Evolutionary conservation across 2,329 filamentous ascomycete genomes (phyloP).

Genomic region (Dryadomyces quercivorus): DNA sequence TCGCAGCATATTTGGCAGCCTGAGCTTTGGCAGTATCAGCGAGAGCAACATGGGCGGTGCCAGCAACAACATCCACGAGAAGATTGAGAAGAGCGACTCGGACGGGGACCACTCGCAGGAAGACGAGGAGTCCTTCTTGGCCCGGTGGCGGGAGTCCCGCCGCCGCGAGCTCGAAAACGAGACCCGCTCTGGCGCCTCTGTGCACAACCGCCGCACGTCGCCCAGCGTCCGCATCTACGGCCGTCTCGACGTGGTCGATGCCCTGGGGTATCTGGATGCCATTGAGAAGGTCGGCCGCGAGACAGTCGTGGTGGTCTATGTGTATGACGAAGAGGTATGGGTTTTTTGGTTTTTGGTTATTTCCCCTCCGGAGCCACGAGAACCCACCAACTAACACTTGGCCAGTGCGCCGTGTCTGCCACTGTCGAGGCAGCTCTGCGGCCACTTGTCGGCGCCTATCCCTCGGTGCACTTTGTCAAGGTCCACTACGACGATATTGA

Average conservation of each 20-base stretch:
- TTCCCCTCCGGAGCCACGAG: background rate
- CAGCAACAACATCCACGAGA: slow-evolving; percentile 13
- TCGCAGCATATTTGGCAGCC: slow-evolving; percentile 40
- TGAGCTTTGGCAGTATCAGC: slow-evolving; percentile 17
- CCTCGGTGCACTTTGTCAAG: slow-evolving; percentile 74
- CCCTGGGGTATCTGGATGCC: slow-evolving; percentile 84
- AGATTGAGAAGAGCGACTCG: slow-evolving; percentile 26
- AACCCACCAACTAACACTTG: background rate
- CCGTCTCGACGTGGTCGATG: slow-evolving; percentile 72
- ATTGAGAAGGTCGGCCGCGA: slow-evolving; percentile 79
- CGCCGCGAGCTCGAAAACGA: slow-evolving; percentile 63
- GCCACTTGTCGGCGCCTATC: slow-evolving; percentile 60
- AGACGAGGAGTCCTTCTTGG: slow-evolving; percentile 65
- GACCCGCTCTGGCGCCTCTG: slow-evolving; percentile 25
- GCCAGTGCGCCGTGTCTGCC: slow-evolving; percentile 63
- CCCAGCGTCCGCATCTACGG: slow-evolving; percentile 72
- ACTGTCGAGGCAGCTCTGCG: slow-evolving; percentile 68
- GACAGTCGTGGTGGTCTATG: slow-evolving; percentile 82
- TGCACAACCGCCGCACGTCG: slow-evolving; percentile 55
- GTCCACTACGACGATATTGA: slow-evolving; percentile 86
- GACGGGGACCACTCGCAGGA: slow-evolving; percentile 36
- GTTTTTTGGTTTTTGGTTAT: slow-evolving; percentile 29
- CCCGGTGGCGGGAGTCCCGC: slow-evolving; percentile 72
- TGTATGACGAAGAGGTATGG: slow-evolving; percentile 73
- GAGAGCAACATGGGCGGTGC: slow-evolving; percentile 19